These are phyloP conservation scores for Takashimella tepidaria DNA, from an alignment of 1,284 basidiomycete species.

Conservation along the genomic window DNA sequence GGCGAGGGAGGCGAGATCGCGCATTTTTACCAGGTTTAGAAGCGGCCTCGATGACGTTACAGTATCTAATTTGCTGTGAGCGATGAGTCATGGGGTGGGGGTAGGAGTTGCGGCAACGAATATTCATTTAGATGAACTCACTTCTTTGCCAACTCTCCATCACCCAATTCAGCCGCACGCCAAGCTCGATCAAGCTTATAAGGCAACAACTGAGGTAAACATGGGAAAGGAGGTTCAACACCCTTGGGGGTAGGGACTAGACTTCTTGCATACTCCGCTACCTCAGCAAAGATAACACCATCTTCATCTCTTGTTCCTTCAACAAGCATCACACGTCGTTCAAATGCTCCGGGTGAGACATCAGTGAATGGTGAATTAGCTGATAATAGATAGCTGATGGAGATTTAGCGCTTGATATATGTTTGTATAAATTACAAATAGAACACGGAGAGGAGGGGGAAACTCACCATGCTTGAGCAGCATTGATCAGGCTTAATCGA, in stretches of 20 bases:
- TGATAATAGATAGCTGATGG: slow-evolving; percentile 82
- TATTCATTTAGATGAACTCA: too few relatives aligned
- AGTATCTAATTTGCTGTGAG: too few relatives aligned
- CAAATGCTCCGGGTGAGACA: slow-evolving; percentile 29
- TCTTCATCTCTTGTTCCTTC: slow-evolving; percentile 52
- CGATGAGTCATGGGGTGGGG: background rate
- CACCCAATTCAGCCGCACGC: slow-evolving; percentile 71
- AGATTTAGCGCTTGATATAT: too few relatives aligned
- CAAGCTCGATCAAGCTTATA: slow-evolving; percentile 80
- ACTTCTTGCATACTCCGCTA: slow-evolving; percentile 85
- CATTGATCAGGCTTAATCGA: slow-evolving; percentile 68
- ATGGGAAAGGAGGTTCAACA: slow-evolving; percentile 68
- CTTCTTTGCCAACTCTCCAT: slow-evolving; percentile 65
- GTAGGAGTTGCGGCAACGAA: background rate
- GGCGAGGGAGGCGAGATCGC: slow-evolving; percentile 54
- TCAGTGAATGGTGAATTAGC: slow-evolving; percentile 73
- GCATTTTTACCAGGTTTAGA: slow-evolving; percentile 26
- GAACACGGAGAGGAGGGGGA: slow-evolving; percentile 6
- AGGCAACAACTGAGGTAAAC: slow-evolving; percentile 80
- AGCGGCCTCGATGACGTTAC: slow-evolving; percentile 76
- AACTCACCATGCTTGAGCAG: slow-evolving; percentile 82
- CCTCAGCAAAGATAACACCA: slow-evolving; percentile 79
- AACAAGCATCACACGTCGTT: slow-evolving; percentile 32
- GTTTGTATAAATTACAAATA: too few relatives aligned
- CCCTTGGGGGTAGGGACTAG: slow-evolving; percentile 69